These are phyloP conservation scores for Apiotrichum gracile DNA, from an alignment of 1,284 basidiomycete genomes.

Conservation along the genomic window DNA sequence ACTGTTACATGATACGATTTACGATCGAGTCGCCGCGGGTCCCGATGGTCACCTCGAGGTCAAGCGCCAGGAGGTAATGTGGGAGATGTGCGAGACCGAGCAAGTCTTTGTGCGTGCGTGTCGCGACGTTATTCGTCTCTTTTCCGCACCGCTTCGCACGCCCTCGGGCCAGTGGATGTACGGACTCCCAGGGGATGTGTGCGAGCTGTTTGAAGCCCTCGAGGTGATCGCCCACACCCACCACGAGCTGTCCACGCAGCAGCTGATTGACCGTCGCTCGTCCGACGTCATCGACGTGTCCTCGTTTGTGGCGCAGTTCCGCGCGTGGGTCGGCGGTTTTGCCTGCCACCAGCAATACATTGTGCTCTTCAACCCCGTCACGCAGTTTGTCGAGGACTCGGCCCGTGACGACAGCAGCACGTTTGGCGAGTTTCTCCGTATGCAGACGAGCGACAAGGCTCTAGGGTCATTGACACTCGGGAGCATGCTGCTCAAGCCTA, in stretches of 20 bases:
- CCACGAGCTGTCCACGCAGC: conserved; percentile 54
- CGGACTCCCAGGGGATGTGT: conserved; percentile 63
- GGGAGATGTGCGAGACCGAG: conserved; percentile 64
- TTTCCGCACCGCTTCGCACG: conserved; percentile 65
- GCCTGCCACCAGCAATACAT: conserved; percentile 82
- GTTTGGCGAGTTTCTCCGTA: conserved; percentile 74
- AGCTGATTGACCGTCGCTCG: conserved; percentile 49
- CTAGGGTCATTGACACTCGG: conserved; percentile 61
- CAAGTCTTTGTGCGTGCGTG: conserved; percentile 61
- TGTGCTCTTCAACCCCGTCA: conserved; percentile 61
- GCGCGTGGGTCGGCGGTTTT: conserved; percentile 58
- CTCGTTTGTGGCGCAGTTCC: conserved; percentile 56
- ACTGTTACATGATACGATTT: conserved; percentile 20
- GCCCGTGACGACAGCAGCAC: conserved; percentile 57
- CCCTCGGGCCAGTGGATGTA: conserved; percentile 68
- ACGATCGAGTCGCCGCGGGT: conserved; percentile 14
- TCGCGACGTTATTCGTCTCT: conserved; percentile 59
- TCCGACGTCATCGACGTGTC: conserved; percentile 45
- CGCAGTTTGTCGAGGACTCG: conserved; percentile 55
- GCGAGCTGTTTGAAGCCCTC: conserved; percentile 72
- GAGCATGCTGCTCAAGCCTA: conserved; percentile 66
- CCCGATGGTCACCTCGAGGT: conserved; percentile 52
- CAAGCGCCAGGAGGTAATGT: conserved; percentile 62
- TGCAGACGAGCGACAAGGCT: conserved; percentile 65
- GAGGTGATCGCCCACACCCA: conserved; percentile 77